A percentile compares a stretch with the other conserved stretches of the same genome.
phyloP scores from a whole-genome alignment of 768 basidiomycete species.

The Calocera cornea region DNA sequence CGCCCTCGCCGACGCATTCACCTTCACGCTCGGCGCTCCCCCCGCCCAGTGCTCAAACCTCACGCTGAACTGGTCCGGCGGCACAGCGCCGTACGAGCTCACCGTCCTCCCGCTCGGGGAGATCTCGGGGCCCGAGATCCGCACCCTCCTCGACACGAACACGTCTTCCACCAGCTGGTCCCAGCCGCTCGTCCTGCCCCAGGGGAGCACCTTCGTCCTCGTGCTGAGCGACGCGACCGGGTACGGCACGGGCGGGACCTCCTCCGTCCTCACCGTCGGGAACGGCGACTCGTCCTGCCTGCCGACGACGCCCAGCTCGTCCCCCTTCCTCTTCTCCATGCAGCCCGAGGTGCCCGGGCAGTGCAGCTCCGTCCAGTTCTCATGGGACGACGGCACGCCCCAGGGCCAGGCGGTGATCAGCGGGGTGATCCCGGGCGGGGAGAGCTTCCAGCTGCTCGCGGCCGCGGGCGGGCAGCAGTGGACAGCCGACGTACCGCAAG shows the following conservation, averaged over 20 bases:
- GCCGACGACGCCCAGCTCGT: constrained; percentile 6
- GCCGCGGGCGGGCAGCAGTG: constrained; percentile 42
- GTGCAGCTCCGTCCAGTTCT: constrained; percentile 5
- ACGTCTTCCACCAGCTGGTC: constrained; percentile 20
- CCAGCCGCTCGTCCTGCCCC: constrained; percentile 23
- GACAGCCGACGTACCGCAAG: constrained; percentile 48
- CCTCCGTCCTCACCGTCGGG: constrained; percentile 19
- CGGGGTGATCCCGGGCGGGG: constrained; percentile 35
- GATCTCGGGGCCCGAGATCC: constrained; percentile 47
- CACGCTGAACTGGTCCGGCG: constrained; percentile 46
- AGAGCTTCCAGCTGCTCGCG: constrained; percentile 30
- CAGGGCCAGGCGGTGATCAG: constrained; percentile 48
- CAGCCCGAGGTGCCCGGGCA: constrained; percentile 34
- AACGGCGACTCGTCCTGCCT: constrained; percentile 26
- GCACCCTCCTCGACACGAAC: constrained; percentile 47
- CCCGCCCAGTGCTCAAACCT: constrained; percentile 58
- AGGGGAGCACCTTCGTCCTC: constrained; percentile 59
- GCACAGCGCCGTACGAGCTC: constrained; percentile 51
- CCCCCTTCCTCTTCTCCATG: constrained; percentile 11
- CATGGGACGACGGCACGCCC: constrained; percentile 44
- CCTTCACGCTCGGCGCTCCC: constrained; percentile 31
- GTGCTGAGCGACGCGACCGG: constrained; percentile 17
- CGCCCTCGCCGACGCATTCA: constrained; percentile 21
- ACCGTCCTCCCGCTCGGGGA: constrained; percentile 57
- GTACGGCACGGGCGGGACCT: constrained; percentile 13